phyloP scores from a whole-genome alignment of 805 yeast genomes.

The Spathaspora gorwiae region DNA sequence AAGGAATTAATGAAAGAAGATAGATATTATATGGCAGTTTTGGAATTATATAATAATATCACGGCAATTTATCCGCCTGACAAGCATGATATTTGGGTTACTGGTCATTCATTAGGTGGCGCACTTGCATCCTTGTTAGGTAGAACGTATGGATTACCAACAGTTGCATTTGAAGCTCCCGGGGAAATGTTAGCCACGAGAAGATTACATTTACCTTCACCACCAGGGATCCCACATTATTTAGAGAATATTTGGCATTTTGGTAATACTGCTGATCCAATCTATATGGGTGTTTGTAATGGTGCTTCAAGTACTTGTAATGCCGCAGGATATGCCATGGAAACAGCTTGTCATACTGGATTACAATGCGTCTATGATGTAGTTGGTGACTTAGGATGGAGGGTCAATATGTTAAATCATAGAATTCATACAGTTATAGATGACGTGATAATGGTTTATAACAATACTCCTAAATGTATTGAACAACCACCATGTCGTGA shows the following conservation, averaged over 20 bases:
- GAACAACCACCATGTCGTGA: slow-evolving; percentile 82
- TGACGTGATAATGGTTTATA: slow-evolving; percentile 65
- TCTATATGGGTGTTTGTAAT: slow-evolving; percentile 92
- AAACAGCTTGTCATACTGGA: slow-evolving; percentile 91
- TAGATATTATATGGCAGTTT: slow-evolving; percentile 73
- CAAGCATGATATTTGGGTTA: slow-evolving; percentile 72
- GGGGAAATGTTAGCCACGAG: slow-evolving; percentile 82
- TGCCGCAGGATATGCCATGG: slow-evolving; percentile 95
- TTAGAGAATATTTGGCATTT: slow-evolving; percentile 89
- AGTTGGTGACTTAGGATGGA: slow-evolving; percentile 87
- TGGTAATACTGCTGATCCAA: slow-evolving; percentile 97
- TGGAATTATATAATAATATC: slow-evolving; percentile 75
- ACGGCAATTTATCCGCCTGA: slow-evolving; percentile 57
- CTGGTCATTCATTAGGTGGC: slow-evolving; percentile 96
- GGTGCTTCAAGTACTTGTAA: slow-evolving; percentile 90
- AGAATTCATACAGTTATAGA: slow-evolving; percentile 88
- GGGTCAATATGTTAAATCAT: slow-evolving; percentile 81
- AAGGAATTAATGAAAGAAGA: slow-evolving; percentile 68
- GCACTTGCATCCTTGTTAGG: slow-evolving; percentile 77
- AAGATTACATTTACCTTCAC: slow-evolving; percentile 84
- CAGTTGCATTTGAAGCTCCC: slow-evolving; percentile 87
- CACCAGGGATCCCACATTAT: slow-evolving; percentile 80
- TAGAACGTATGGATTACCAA: slow-evolving; percentile 86
- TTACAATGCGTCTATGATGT: slow-evolving; percentile 83
- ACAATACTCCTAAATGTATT: slow-evolving; percentile 70